Evolutionary conservation across 306 rosid genomes (phyloP).

Genomic region (Lathyrus sativus): DNA sequence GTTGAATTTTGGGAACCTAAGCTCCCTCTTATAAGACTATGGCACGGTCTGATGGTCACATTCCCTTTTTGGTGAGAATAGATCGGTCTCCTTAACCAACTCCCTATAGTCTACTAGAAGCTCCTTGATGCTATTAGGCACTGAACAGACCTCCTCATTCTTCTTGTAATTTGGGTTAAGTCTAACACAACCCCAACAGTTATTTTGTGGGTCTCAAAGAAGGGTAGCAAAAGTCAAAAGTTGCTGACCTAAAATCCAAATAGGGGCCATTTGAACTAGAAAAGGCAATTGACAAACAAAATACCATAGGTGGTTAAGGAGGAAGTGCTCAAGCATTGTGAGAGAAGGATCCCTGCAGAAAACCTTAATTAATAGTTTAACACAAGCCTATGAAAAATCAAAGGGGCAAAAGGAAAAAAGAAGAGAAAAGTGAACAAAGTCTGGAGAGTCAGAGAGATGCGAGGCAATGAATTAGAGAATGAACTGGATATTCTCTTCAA

Average conservation of each 20-base stretch:
- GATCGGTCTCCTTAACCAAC: background rate
- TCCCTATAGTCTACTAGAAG: background rate
- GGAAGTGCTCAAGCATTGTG: background rate
- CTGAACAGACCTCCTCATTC: background rate
- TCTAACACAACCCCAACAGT: background rate
- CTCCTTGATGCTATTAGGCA: background rate
- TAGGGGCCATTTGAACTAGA: background rate
- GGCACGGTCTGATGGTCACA: too few species aligned
- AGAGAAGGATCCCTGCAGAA: background rate
- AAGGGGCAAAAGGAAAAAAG: too few species aligned
- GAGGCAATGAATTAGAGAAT: background rate
- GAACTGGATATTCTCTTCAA: background rate
- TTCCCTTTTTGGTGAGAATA: background rate
- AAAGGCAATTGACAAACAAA: background rate
- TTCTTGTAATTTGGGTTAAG: background rate
- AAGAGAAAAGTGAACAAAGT: background rate
- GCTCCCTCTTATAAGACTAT: too few species aligned
- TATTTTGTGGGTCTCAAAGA: background rate
- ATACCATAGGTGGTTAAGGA: background rate
- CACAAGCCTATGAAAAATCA: background rate
- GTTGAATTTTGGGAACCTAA: too few species aligned
- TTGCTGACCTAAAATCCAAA: background rate
- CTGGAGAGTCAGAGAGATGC: background rate
- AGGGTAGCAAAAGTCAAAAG: background rate
- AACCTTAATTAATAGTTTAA: background rate